These are phyloP conservation scores for Yarrowia porcina DNA, from an alignment of 805 yeast species.

Conservation along the genomic window DNA sequence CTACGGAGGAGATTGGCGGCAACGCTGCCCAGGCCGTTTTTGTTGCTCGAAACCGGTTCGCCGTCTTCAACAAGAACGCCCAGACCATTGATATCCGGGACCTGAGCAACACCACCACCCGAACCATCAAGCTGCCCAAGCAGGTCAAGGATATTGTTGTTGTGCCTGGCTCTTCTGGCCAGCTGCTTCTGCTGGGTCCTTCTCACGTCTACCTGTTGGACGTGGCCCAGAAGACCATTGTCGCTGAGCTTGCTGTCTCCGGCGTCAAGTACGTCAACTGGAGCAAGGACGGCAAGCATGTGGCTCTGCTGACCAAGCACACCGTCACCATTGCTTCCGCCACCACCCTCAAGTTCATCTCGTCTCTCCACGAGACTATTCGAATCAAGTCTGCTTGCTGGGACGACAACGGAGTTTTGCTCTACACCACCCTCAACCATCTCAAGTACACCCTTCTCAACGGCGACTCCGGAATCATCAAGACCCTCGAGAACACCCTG, in stretches of 20 bases:
- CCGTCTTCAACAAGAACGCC: slow-evolving; percentile 62
- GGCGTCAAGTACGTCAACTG: slow-evolving; percentile 85
- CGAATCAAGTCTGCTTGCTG: slow-evolving; percentile 95
- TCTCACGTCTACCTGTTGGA: slow-evolving; percentile 78
- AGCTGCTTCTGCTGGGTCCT: slow-evolving; percentile 68
- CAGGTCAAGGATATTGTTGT: slow-evolving; percentile 63
- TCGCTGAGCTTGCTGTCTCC: slow-evolving; percentile 64
- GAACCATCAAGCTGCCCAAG: slow-evolving; percentile 56
- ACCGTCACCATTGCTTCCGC: slow-evolving; percentile 83
- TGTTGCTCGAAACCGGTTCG: slow-evolving; percentile 93
- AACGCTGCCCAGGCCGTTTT: slow-evolving; percentile 82
- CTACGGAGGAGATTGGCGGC: slow-evolving; percentile 74
- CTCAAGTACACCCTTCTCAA: slow-evolving; percentile 88
- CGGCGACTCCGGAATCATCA: slow-evolving; percentile 93
- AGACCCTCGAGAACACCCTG: slow-evolving; percentile 83
- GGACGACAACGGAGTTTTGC: slow-evolving; percentile 90
- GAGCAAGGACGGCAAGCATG: slow-evolving; percentile 82
- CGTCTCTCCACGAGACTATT: slow-evolving; percentile 92
- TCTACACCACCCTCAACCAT: slow-evolving; percentile 93
- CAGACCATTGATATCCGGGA: slow-evolving; percentile 80
- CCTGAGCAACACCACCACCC: slow-evolving; percentile 75
- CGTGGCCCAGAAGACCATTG: slow-evolving; percentile 82
- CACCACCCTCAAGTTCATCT: slow-evolving; percentile 62
- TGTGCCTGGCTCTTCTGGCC: slow-evolving; percentile 72
- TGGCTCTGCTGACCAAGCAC: slow-evolving; percentile 88